Evolutionary conservation across 352 stramenopile species (phyloP).

Genomic region (Globisporangium perplexum): DNA sequence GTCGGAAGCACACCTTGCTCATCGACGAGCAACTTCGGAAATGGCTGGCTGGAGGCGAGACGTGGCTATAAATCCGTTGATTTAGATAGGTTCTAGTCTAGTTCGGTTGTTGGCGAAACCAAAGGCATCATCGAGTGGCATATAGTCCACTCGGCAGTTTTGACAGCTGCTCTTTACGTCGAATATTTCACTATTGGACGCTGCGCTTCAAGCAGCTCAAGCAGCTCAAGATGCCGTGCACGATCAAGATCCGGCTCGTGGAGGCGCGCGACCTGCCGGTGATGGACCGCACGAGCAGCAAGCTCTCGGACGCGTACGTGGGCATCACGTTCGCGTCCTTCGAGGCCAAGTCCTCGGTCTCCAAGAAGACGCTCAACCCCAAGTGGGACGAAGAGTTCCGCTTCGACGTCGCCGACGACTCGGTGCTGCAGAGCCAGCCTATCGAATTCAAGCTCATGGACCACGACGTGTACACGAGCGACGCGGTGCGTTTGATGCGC

Average conservation of each 20-base stretch:
- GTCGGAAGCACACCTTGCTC: no score
- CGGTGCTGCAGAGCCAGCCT: constrained; percentile 96
- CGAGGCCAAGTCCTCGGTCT: constrained; percentile 86
- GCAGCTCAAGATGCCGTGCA: constrained; percentile 72
- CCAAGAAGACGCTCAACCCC: constrained; percentile 93
- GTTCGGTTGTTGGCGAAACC: no score
- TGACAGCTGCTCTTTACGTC: no score
- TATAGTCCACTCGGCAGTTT: no score
- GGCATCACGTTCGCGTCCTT: constrained; percentile 85
- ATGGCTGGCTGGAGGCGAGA: no score
- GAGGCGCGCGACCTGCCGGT: constrained; percentile 86
- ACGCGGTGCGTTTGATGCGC: constrained; percentile 77
- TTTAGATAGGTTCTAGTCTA: no score
- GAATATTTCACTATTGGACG: no score
- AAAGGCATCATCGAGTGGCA: no score
- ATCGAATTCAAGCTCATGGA: constrained; percentile 97
- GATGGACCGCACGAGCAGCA: constrained; percentile 75
- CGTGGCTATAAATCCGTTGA: no score
- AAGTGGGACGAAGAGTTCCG: constrained; percentile 98
- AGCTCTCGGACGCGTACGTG: constrained; percentile 85
- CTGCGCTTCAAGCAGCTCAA: background rate
- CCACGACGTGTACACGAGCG: constrained; percentile 92
- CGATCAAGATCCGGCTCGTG: constrained; percentile 88
- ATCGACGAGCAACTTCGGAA: background rate
- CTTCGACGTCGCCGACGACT: constrained; percentile 98